These are phyloP conservation scores for Oryza australiensis DNA, from an alignment of 176 grass and related monocot genomes.

Conservation along the genomic window DNA sequence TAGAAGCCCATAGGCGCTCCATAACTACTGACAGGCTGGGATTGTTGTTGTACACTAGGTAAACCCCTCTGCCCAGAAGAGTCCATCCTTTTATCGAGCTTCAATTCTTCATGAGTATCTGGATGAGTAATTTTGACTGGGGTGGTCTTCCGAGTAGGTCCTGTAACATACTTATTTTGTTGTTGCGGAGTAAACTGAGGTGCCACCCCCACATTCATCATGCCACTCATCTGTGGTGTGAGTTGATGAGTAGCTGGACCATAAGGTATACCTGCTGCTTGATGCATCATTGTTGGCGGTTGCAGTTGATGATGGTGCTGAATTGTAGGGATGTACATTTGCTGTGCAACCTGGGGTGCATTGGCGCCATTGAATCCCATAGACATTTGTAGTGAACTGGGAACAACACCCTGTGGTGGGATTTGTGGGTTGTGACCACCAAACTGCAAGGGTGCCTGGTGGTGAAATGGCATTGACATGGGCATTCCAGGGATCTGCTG, in stretches of 20 bases:
- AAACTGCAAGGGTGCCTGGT: constrained; percentile 69
- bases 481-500: constrained; percentile 42
- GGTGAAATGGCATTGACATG: constrained; percentile 56
- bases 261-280: constrained; percentile 63
- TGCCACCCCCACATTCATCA: constrained; percentile 42
- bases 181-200: constrained; percentile 71
- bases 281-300: constrained; percentile 81
- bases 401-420: constrained; percentile 52
- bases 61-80: constrained; percentile 55
- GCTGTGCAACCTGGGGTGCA: constrained; percentile 61
- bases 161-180: constrained; percentile 46
- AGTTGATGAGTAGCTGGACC: constrained; percentile 60
- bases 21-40: constrained; percentile 47
- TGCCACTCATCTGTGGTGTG: constrained; percentile 58
- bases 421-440: constrained; percentile 62
- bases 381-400: constrained; percentile 79
- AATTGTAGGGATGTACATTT: constrained; percentile 52
- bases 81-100: constrained; percentile 66
- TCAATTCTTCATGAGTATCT: constrained; percentile 81
- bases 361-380: constrained; percentile 64
- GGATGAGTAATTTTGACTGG: constrained; percentile 92
- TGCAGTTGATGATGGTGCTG: constrained; percentile 59
- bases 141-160: constrained; percentile 46
- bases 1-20: constrained; percentile 56
- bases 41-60: constrained; percentile 54